A percentile compares a stretch with the other conserved stretches of the same genome.
Evolutionary conservation across 1,284 basidiomycete species (phyloP).

Genomic region (Moesziomyces aphidis): DNA sequence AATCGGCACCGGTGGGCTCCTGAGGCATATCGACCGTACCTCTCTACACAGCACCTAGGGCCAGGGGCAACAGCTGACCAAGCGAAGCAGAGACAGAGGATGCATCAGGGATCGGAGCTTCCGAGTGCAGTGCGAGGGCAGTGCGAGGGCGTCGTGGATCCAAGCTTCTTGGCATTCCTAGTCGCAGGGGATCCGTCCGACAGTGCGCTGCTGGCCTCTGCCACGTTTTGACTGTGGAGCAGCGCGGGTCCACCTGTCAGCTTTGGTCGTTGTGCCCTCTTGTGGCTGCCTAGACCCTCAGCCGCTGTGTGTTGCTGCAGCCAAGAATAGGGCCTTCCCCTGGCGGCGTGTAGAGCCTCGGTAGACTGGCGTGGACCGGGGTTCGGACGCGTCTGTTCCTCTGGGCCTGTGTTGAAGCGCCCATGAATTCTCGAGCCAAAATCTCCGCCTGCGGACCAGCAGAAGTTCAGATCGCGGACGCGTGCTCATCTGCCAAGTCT

Average conservation of each 20-base stretch:
- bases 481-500: constrained; percentile 9
- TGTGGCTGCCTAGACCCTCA: no score
- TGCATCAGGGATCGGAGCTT: background rate
- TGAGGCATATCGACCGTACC: background rate
- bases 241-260: no score
- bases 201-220: background rate
- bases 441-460: no score
- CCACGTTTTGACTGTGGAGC: background rate
- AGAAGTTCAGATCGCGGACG: background rate
- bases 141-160: constrained; percentile 1
- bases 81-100: background rate
- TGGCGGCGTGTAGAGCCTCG: background rate
- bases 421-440: no score
- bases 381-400: no score
- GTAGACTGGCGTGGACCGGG: no score
- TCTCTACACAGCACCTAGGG: background rate
- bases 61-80: background rate
- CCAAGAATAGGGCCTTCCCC: constrained; percentile 1
- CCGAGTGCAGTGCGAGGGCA: background rate
- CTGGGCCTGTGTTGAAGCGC: no score
- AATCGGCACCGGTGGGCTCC: no score
- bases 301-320: background rate
- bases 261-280: no score
- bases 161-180: constrained; percentile 38
- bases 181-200: constrained; percentile 8